phyloP scores from a whole-genome alignment of 257 asterid genomes.

The Plantago ovata region DNA sequence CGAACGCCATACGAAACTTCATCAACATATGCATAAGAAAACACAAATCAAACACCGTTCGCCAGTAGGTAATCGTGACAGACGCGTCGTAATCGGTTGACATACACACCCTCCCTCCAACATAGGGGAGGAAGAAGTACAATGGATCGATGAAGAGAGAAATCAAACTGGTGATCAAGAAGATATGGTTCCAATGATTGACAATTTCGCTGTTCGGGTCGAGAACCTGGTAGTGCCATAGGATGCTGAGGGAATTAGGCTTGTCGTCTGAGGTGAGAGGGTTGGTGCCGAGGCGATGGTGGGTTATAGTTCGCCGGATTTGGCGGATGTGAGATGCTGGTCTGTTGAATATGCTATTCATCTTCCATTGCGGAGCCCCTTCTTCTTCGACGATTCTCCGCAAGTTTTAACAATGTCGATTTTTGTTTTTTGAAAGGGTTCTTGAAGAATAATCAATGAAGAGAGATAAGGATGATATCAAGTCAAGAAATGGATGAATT shows the following conservation, averaged over 20 bases:
- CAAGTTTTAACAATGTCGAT: neutral
- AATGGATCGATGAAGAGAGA: constrained; percentile 91
- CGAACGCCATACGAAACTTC: constrained; percentile 90
- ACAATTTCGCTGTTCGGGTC: constrained; percentile 91
- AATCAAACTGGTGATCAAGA: constrained; percentile 54
- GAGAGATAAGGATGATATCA: no score
- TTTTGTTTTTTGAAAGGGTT: no score
- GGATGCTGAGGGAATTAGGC: constrained; percentile 46
- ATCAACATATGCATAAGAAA: constrained; percentile 65
- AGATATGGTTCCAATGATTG: constrained; percentile 81
- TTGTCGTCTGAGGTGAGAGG: constrained; percentile 32
- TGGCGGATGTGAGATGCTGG: constrained; percentile 90
- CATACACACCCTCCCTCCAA: constrained; percentile 62
- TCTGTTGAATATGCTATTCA: constrained; percentile 71
- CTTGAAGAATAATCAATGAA: no score
- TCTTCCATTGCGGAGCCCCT: constrained; percentile 96
- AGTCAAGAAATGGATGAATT: no score
- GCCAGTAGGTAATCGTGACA: constrained; percentile 42
- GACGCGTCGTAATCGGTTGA: constrained; percentile 49
- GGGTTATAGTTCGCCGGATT: constrained; percentile 44
- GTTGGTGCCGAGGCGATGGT: constrained; percentile 19
- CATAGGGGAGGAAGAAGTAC: constrained; percentile 70
- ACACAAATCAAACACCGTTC: constrained; percentile 61
- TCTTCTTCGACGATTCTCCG: constrained; percentile 40
- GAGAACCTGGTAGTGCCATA: constrained; percentile 76